These are phyloP conservation scores for Neonectria neomacrospora DNA, from an alignment of 2,329 filamentous ascomycete genomes.

Conservation along the genomic window DNA sequence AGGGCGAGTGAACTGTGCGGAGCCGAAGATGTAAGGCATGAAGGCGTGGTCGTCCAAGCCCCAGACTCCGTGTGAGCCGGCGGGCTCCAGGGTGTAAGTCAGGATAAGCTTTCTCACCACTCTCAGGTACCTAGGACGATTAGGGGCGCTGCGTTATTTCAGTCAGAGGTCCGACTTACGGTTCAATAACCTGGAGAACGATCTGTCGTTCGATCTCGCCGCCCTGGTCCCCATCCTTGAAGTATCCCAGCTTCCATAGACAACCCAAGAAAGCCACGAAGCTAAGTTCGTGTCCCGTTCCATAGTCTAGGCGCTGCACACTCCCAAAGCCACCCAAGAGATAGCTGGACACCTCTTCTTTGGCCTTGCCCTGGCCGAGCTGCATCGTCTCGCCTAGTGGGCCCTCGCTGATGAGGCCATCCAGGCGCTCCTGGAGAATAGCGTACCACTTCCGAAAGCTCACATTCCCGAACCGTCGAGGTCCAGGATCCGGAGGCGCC, in stretches of 20 bases:
- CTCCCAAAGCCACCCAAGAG: conserved; percentile 90
- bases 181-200: conserved; percentile 84
- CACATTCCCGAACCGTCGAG: conserved; percentile 89
- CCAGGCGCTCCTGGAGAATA: conserved; percentile 70
- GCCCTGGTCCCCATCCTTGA: conserved; percentile 64
- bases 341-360: conserved; percentile 80
- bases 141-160: neutral
- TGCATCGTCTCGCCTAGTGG: conserved; percentile 46
- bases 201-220: conserved; percentile 79
- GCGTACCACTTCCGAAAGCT: conserved; percentile 88
- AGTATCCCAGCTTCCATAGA: conserved; percentile 90
- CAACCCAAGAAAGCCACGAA: conserved; percentile 92
- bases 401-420: conserved; percentile 48
- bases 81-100: conserved; percentile 93
- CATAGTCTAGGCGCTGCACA: conserved; percentile 89
- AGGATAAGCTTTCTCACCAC: conserved; percentile 86
- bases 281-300: conserved; percentile 94
- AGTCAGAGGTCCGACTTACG: conserved; percentile 63
- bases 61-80: conserved; percentile 97
- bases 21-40: conserved; percentile 93
- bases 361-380: conserved; percentile 56
- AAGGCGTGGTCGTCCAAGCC: conserved; percentile 98
- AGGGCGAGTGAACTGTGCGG: conserved; percentile 85
- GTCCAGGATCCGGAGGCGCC: conserved; percentile 85
- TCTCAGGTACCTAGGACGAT: conserved; percentile 71